Evolutionary conservation across 2,329 filamentous ascomycete species (phyloP).

Genomic region (Colletotrichum destructivum): DNA sequence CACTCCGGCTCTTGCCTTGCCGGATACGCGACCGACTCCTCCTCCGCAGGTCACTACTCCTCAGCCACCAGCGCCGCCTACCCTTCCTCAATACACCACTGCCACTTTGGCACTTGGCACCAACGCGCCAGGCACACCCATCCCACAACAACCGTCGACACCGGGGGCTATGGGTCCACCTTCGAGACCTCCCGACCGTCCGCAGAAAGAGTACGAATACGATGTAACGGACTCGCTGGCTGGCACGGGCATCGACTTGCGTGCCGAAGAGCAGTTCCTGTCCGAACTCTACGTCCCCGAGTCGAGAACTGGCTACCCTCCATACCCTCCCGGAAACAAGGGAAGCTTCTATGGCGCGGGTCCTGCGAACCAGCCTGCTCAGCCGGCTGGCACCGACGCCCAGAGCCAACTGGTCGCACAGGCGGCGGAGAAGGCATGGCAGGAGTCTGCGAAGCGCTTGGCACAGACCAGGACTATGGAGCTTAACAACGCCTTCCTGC

Average conservation of each 20-base stretch:
- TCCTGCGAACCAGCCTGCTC: slow-evolving; percentile 74
- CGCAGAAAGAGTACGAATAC: slow-evolving; percentile 75
- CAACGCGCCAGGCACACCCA: slow-evolving; percentile 28
- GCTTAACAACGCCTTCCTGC: slow-evolving; percentile 80
- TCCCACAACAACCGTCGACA: slow-evolving; percentile 46
- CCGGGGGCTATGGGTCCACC: slow-evolving; percentile 69
- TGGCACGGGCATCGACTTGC: slow-evolving; percentile 88
- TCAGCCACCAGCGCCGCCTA: slow-evolving; percentile 34
- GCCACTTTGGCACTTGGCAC: slow-evolving; percentile 43
- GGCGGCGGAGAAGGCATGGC: slow-evolving; percentile 76
- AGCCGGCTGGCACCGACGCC: slow-evolving; percentile 58
- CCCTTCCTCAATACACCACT: slow-evolving; percentile 44
- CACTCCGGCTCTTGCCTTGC: slow-evolving; percentile 45
- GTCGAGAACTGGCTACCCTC: slow-evolving; percentile 67
- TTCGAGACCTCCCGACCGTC: slow-evolving; percentile 73
- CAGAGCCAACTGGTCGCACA: slow-evolving; percentile 78
- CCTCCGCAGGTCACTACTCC: slow-evolving; percentile 44
- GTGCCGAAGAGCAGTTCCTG: slow-evolving; percentile 87
- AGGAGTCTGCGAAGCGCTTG: slow-evolving; percentile 73
- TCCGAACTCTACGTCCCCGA: slow-evolving; percentile 75
- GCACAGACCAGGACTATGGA: slow-evolving; percentile 77
- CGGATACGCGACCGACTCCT: slow-evolving; percentile 43
- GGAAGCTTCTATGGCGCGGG: slow-evolving; percentile 76
- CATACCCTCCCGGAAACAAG: slow-evolving; percentile 69
- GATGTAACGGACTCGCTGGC: slow-evolving; percentile 88